Evolutionary conservation across 257 asterid genomes (phyloP), one percentile per base, ranked within the genome.

Genomic region (Datura wrightii): DNA sequence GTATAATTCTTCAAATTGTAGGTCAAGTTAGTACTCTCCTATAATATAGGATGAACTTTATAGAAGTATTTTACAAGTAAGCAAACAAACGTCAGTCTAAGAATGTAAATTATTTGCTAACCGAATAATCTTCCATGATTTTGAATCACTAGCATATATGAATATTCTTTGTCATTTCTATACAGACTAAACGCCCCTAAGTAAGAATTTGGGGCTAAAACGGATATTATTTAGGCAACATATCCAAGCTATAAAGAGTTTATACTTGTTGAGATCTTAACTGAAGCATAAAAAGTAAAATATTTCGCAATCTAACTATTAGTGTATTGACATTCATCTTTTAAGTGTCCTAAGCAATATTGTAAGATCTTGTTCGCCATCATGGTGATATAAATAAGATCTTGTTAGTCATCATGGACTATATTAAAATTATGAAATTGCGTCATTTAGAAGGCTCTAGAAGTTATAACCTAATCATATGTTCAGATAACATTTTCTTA

Each of bases 361-460:
- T 24, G 31, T 24, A 24, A 24, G 31, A 24, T 24, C 31, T 24
- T 24, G 31, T 24, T 24, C 31, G 31, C 31, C 31, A 24, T 24
- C 19, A 31, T 76, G 1, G 62, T 31, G 82, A 78, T 78, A 78
- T 78, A 78, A 52, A 55, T 53, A 52, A 78, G 82, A 78, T 78
- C 8, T 78, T 2, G 63, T 31, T 14, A 48, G 5, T 31, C 82
- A 52, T 14, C 63, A 76, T 24, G 81, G 81, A 52, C 19, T 74
- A 10, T 31, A 50, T 24, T 76, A 13, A 74, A 24, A 31, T 76
- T 19, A 13, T 11, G 42, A 48, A 13, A 14, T 46, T 19, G 19
- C 31, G 3, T 48, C 56, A 74, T 14, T 7, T 76, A 36, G 63
- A 31, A 31, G 63, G 31, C 34, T 11, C 63, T 78, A 78, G 82